Percentiles rank a stretch among this genome's conserved stretches.
Evolutionary conservation across 441 rosid species (phyloP).

Genomic region (Pelargonium australe): DNA sequence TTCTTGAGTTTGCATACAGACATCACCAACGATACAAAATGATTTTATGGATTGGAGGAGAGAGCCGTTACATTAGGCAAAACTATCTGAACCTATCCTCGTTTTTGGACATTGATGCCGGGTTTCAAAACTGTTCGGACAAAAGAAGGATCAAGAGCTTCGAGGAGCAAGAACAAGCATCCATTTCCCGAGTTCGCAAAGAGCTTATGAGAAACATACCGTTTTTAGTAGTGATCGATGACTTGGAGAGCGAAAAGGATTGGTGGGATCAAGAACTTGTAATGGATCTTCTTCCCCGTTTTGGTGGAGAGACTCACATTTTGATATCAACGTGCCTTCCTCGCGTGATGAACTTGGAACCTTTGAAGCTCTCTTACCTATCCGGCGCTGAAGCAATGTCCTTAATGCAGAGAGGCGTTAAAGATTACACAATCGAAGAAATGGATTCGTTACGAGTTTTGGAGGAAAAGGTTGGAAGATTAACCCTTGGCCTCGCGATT

Average conservation of each 20-base stretch:
- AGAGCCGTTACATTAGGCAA: constrained; percentile 72
- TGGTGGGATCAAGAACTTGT: constrained; percentile 92
- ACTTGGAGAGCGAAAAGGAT: constrained; percentile 86
- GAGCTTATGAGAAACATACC: constrained; percentile 92
- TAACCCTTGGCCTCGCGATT: constrained; percentile 67
- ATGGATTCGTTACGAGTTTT: constrained; percentile 61
- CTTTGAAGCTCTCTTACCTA: constrained; percentile 64
- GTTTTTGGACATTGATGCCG: constrained; percentile 69
- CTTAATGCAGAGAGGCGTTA: constrained; percentile 66
- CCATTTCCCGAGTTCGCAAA: constrained; percentile 55
- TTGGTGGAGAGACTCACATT: constrained; percentile 86
- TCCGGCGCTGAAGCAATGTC: constrained; percentile 82
- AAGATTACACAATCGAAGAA: constrained; percentile 55
- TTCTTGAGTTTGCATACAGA: constrained; percentile 76
- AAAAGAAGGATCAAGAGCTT: constrained; percentile 62
- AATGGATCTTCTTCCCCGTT: constrained; percentile 95
- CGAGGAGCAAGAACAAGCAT: constrained; percentile 88
- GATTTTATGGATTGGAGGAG: constrained; percentile 93
- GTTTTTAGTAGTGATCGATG: constrained; percentile 71
- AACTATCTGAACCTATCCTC: constrained; percentile 78
- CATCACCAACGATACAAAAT: constrained; percentile 84
- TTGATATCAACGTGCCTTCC: constrained; percentile 67
- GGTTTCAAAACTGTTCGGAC: constrained; percentile 49
- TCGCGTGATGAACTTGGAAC: constrained; percentile 77
- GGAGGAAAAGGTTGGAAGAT: constrained; percentile 78